Base-by-base conservation (phyloP, 495 filamentous ascomycete species). In the Lentithecium fluviatile region DNA sequence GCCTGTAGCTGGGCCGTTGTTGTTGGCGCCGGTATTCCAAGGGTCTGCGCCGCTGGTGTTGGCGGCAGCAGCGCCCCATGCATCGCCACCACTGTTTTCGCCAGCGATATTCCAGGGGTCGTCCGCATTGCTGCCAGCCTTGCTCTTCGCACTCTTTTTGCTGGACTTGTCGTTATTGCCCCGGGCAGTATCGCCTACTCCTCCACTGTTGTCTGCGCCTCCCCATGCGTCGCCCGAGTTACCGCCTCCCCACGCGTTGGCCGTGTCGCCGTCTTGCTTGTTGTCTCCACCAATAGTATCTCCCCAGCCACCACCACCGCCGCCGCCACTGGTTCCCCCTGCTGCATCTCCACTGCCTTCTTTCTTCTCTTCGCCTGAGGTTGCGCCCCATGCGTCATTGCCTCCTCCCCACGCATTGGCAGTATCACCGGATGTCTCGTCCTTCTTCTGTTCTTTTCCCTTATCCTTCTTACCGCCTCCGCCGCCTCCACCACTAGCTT, bases 401-500 rank as follows among this genome's bases (percentile, higher is more conserved):
- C 5, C 40, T n/a, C 15, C 40, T 15, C 40, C 40, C 40, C 15
- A n/a, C 13, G 40, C 13, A 5, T 4, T 20, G 29, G 4, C 29
- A 32, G 29, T 10, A 32, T 32, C 29, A 32, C 29, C 29, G 29
- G 29, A 32, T 32, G 2, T 23, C 15, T 52, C 25, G 23, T 38
- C 49, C 19, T 52, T 52, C 32, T 43, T 43, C 40, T 43, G 3
- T 43, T 43, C 40, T 6, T 56, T 56, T 32, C 29, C 29, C 58
- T 63, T 49, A 12, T 53, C 45, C 34, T 58, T 42, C 23, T 61
- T 56, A 15, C 58, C 53, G 8, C 34, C 60, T 5, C 21, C 21
- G 15, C 24, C 24, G 12, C 24, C 20, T 2, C 21, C 29, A 1
- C 15, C 25, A 32, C 63, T 62, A n/a, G 26, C 54, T 10, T 62